Percentiles rank a stretch among this genome's conserved stretches.
Conservation (phyloP, 148 eudicot genomes). For the Beta vulgaris region DNA sequence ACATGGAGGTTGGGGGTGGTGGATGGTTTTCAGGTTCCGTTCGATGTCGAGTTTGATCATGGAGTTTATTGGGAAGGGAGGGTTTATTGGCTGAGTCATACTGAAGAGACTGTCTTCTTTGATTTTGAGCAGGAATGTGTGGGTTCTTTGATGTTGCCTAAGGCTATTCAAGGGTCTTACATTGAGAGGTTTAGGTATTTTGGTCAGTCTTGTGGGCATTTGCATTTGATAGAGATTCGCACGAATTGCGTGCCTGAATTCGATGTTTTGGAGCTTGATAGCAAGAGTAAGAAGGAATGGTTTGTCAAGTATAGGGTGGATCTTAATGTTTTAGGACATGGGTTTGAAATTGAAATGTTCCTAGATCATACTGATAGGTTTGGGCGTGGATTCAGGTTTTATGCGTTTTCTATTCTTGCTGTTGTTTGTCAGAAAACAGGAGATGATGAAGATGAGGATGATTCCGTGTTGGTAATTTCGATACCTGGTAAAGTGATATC, state of each 20-base stretch:
- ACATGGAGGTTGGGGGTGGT: slow-evolving; percentile 33
- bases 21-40: slow-evolving; percentile 12
- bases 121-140: slow-evolving; percentile 25
- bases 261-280: slow-evolving; percentile 40
- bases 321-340: slow-evolving; percentile 39
- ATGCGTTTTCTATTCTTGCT: slow-evolving; percentile 42
- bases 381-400: slow-evolving; percentile 30
- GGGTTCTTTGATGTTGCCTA: slow-evolving; percentile 24
- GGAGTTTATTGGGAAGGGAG: slow-evolving; percentile 54
- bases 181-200: slow-evolving; percentile 39
- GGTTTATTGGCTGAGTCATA: slow-evolving; percentile 49
- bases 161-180: slow-evolving; percentile 23
- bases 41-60: slow-evolving; percentile 33
- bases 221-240: slow-evolving; percentile 43
- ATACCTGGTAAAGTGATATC: slow-evolving; percentile 43
- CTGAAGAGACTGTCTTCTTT: slow-evolving; percentile 26
- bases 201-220: slow-evolving; percentile 48
- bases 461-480: slow-evolving; percentile 29
- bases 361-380: slow-evolving; percentile 34
- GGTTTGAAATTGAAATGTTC: slow-evolving; percentile 40
- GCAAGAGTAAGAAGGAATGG: slow-evolving; percentile 26
- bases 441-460: slow-evolving; percentile 14
- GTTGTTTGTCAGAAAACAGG: slow-evolving; percentile 21
- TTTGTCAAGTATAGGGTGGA: slow-evolving; percentile 40
- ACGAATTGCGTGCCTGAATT: slow-evolving; percentile 34